These are phyloP conservation scores for Acanthamoeba sp. DNA, from an alignment of 208 protist genomes.

Conservation along the genomic window DNA sequence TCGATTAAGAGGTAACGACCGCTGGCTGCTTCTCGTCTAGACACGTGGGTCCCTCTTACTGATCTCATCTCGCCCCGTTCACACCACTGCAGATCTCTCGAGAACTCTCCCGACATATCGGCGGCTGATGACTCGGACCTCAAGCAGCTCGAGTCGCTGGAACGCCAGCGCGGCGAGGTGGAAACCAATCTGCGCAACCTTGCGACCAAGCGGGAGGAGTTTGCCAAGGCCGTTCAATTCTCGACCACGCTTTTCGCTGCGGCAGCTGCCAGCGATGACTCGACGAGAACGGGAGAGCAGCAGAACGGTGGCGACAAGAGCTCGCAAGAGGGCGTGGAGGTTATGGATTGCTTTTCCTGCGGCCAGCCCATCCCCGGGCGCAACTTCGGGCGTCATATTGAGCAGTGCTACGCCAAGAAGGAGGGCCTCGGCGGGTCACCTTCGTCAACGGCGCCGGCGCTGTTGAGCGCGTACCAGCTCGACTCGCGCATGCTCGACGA, in stretches of 20 bases:
- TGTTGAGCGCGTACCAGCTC: neutral
- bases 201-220: neutral
- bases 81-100: neutral
- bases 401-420: conserved; percentile 34
- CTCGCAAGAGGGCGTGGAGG: neutral
- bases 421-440: neutral
- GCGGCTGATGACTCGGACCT: conserved; percentile 11
- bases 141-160: neutral
- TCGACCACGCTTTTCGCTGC: neutral
- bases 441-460: neutral
- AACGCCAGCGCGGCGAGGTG: neutral
- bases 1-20: neutral
- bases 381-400: neutral
- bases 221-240: neutral
- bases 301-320: neutral
- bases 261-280: too few species aligned
- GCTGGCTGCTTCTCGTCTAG: neutral
- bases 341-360: conserved; percentile 24
- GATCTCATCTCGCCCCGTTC: too few species aligned
- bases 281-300: neutral
- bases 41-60: neutral
- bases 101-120: neutral
- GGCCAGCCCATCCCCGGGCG: conserved; percentile 17
- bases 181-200: neutral
- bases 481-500: neutral